phyloP scores from a whole-genome alignment of 129 eudicot genomes.

The Calendula officinalis region DNA sequence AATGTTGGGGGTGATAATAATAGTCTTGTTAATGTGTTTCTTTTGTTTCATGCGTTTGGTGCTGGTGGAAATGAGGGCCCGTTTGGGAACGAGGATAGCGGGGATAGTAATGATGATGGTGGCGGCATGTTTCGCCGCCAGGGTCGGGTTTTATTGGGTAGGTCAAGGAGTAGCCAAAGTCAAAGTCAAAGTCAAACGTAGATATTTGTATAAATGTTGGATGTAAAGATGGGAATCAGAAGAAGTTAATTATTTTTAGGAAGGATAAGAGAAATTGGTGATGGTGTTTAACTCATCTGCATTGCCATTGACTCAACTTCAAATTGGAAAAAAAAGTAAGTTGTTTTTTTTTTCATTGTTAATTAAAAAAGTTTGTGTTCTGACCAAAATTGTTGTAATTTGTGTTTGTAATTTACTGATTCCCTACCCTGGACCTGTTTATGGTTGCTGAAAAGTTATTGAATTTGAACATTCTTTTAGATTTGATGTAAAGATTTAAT shows the following conservation, averaged over 20 bases:
- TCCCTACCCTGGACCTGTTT: slow-evolving; percentile 34
- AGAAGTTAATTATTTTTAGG: slow-evolving; percentile 26
- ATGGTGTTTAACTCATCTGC: slow-evolving; percentile 11
- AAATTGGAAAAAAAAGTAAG: slow-evolving; percentile 28
- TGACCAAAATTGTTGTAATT: slow-evolving; percentile 33
- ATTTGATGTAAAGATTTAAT: slow-evolving; percentile 38
- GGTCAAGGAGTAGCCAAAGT: slow-evolving; percentile 55
- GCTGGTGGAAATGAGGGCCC: slow-evolving; percentile 39
- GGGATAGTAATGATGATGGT: slow-evolving; percentile 34
- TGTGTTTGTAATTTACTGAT: slow-evolving; percentile 37
- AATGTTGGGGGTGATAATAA: slow-evolving; percentile 46
- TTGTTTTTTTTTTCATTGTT: slow-evolving; percentile 18
- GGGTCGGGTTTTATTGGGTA: slow-evolving; percentile 59
- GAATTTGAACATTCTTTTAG: slow-evolving; percentile 46
- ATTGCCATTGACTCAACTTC: slow-evolving; percentile 28
- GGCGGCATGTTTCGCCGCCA: slow-evolving; percentile 43
- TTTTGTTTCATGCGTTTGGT: slow-evolving; percentile 65
- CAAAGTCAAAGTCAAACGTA: slow-evolving; percentile 32
- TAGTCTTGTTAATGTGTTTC: slow-evolving; percentile 53
- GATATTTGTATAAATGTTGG: slow-evolving; percentile 27
- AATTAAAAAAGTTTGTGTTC: slow-evolving; percentile 4
- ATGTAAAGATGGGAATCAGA: slow-evolving; percentile 36
- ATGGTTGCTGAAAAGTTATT: slow-evolving; percentile 23
- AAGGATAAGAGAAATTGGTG: slow-evolving; percentile 28
- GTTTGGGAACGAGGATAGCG: slow-evolving; percentile 37